Conservation (phyloP, 2,329 filamentous ascomycete species). For the Alternaria panax region DNA sequence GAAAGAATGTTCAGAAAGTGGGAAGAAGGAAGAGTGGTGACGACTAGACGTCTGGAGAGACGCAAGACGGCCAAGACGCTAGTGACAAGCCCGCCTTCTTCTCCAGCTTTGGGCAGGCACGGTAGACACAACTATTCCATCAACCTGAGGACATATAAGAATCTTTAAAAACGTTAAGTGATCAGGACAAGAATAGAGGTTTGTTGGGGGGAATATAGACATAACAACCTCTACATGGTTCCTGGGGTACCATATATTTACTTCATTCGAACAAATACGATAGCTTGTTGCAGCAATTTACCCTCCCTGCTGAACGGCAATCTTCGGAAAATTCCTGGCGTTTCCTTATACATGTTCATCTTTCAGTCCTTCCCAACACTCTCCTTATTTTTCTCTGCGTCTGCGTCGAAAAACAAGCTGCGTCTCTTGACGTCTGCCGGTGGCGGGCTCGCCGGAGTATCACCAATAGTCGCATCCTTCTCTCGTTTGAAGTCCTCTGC, state of each 20-base stretch:
- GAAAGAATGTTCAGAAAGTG: background rate
- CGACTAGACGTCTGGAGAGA: background rate
- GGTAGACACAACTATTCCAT: background rate
- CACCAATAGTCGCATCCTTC: constrained; percentile 20
- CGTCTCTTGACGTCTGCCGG: constrained; percentile 15
- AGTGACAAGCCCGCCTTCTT: background rate
- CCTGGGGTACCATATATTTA: background rate
- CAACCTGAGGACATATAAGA: background rate
- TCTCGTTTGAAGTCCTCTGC: constrained; percentile 39
- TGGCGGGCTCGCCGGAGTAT: background rate
- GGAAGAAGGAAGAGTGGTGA: background rate
- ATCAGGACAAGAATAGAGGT: background rate
- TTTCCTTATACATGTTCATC: background rate
- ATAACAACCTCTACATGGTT: background rate
- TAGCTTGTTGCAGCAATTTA: background rate
- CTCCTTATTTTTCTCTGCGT: constrained; percentile 23
- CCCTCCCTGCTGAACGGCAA: background rate
- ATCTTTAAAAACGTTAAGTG: background rate
- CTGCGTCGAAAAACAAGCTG: constrained; percentile 31
- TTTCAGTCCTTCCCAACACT: background rate
- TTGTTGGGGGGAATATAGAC: background rate
- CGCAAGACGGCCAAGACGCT: background rate
- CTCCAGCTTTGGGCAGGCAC: background rate
- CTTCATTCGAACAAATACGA: background rate
- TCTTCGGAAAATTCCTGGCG: background rate